Evolutionary conservation across 108 stramenopile species (phyloP).

Genomic region (Craspedostauros australis): DNA sequence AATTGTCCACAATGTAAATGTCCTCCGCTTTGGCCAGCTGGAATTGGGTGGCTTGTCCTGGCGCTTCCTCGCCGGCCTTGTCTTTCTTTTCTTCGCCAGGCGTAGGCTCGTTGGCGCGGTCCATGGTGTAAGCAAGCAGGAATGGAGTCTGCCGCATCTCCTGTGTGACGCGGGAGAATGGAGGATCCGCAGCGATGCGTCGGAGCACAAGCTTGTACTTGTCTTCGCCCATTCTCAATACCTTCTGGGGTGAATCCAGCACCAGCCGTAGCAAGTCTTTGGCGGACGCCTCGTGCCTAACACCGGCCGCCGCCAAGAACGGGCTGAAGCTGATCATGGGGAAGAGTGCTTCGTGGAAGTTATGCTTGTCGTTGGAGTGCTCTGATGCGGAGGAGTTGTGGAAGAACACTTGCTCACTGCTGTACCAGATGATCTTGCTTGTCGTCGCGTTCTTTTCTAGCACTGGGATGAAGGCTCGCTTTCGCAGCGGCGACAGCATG

Average conservation of each 20-base stretch:
- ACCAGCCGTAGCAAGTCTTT: slow-evolving; percentile 34
- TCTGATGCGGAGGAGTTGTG: too few relatives aligned
- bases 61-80: too few relatives aligned
- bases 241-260: slow-evolving; percentile 38
- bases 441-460: too few relatives aligned
- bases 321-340: slow-evolving; percentile 44
- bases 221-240: slow-evolving; percentile 40
- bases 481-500: slow-evolving; percentile 16
- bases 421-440: too few relatives aligned
- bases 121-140: slow-evolving; percentile 54
- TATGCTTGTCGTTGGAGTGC: slow-evolving; percentile 11
- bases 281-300: slow-evolving; percentile 43
- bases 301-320: slow-evolving; percentile 36
- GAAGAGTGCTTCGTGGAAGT: slow-evolving; percentile 33
- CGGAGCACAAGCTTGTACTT: slow-evolving; percentile 59
- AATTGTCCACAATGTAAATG: slow-evolving; percentile 76
- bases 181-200: slow-evolving; percentile 64
- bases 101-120: slow-evolving; percentile 7
- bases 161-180: slow-evolving; percentile 45
- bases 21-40: slow-evolving; percentile 60
- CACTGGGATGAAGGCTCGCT: slow-evolving; percentile 54
- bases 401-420: too few relatives aligned
- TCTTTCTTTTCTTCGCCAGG: slow-evolving; percentile 22
- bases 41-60: too few relatives aligned
- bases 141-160: slow-evolving; percentile 59